A percentile compares a stretch with the other conserved stretches of the same genome.
Evolutionary conservation across 2,329 filamentous ascomycete species (phyloP).

Genomic region (Aspergillus fumigatus): DNA sequence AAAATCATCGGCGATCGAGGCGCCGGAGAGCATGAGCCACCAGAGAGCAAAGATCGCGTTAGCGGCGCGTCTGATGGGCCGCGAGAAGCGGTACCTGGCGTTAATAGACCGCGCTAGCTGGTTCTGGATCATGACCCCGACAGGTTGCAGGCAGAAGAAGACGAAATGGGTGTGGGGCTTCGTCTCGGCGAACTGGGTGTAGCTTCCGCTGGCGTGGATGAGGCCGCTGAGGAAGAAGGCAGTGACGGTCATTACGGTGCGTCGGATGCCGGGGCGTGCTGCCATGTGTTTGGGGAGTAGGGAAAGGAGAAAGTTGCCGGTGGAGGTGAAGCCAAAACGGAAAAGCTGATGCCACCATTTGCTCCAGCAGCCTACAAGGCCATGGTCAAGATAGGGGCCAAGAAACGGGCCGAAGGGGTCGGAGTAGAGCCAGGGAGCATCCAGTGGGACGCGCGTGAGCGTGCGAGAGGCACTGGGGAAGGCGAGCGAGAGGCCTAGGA

Average conservation of each 20-base stretch:
- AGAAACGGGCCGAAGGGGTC: constrained; percentile 52
- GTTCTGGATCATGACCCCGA: constrained; percentile 62
- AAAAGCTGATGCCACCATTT: constrained; percentile 90
- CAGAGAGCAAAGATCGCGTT: constrained; percentile 60
- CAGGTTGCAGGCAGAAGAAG: constrained; percentile 70
- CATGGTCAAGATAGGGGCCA: constrained; percentile 49
- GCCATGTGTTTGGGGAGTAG: constrained; percentile 19
- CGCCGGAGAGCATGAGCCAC: constrained; percentile 67
- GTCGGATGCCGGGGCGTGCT: constrained; percentile 15
- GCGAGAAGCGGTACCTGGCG: constrained; percentile 35
- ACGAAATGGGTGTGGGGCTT: constrained; percentile 49
- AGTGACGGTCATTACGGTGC: constrained; percentile 21
- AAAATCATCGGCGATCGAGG: constrained; percentile 71
- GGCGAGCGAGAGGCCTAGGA: constrained; percentile 48
- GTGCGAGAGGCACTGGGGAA: constrained; percentile 53
- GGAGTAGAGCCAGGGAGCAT: constrained; percentile 59
- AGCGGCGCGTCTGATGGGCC: constrained; percentile 43
- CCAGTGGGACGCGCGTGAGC: constrained; percentile 55
- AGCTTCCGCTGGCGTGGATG: constrained; percentile 67
- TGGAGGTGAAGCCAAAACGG: constrained; percentile 52
- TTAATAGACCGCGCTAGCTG: constrained; percentile 26
- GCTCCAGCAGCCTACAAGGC: constrained; percentile 78
- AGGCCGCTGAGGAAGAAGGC: constrained; percentile 34
- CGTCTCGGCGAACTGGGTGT: constrained; percentile 60
- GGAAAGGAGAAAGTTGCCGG: constrained; percentile 37